These are phyloP conservation scores for Aspergillus wentii DNA, from an alignment of 495 filamentous ascomycete species.

Conservation along the genomic window DNA sequence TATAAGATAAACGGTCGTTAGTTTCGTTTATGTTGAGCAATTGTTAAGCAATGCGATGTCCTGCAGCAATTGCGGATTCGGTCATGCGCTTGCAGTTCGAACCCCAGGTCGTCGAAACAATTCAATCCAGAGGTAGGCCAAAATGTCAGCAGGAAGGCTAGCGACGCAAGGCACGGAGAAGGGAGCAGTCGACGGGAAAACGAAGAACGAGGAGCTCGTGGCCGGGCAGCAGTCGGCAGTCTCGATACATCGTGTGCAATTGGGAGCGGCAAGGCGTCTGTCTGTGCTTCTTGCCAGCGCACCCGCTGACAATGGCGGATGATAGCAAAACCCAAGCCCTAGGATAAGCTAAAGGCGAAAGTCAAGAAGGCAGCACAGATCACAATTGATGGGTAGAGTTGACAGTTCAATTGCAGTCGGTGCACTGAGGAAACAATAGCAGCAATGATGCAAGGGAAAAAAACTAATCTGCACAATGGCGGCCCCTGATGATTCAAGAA, in stretches of 20 bases:
- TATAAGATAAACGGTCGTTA: no score
- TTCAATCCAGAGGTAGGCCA: no score
- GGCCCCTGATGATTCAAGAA: no score
- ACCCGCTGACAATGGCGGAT: conserved; percentile 10
- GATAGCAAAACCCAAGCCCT: neutral
- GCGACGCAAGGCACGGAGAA: conserved; percentile 26
- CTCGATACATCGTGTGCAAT: conserved; percentile 34
- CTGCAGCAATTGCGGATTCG: no score
- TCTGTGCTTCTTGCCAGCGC: conserved; percentile 20
- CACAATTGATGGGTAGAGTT: no score
- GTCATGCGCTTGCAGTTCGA: no score
- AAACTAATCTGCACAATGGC: conserved; percentile 4
- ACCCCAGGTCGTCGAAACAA: neutral
- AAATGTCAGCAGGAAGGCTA: conserved; percentile 14
- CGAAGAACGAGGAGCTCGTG: conserved; percentile 16
- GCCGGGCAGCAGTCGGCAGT: conserved; percentile 12
- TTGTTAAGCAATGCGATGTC: no score
- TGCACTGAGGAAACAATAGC: conserved; percentile 1
- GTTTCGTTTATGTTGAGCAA: no score
- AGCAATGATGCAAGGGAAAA: conserved; percentile 10
- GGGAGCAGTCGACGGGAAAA: conserved; percentile 6
- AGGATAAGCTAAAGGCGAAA: conserved; percentile 1
- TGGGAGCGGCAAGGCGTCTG: conserved; percentile 14
- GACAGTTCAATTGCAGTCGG: no score
- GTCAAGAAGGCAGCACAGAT: no score